Conservation (phyloP, 257 asterid species). For the Buddleja alternifolia region DNA sequence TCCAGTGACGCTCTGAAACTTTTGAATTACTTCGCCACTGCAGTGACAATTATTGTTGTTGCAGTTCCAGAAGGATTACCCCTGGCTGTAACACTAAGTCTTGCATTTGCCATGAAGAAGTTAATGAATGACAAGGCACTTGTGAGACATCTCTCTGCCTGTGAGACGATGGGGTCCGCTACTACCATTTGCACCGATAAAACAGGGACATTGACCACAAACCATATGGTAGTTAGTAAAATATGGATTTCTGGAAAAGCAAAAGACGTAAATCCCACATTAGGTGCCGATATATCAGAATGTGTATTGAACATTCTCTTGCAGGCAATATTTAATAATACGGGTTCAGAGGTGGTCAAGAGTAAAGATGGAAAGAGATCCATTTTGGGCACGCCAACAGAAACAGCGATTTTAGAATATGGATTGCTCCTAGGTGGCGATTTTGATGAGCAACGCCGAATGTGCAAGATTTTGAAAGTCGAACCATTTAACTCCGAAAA, state of each 20-base stretch:
- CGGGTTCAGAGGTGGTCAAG: constrained; percentile 87
- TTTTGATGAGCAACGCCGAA: constrained; percentile 62
- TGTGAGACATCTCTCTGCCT: constrained; percentile 91
- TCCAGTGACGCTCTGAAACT: constrained; percentile 74
- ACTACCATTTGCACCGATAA: constrained; percentile 94
- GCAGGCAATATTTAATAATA: constrained; percentile 81
- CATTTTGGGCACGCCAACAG: constrained; percentile 91
- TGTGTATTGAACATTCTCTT: constrained; percentile 50
- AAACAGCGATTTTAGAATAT: constrained; percentile 78
- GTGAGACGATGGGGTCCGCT: constrained; percentile 99
- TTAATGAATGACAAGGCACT: constrained; percentile 84
- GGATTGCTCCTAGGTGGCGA: constrained; percentile 87
- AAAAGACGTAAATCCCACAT: constrained; percentile 47
- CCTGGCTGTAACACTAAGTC: constrained; percentile 92
- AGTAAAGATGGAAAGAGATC: constrained; percentile 65
- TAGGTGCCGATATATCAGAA: constrained; percentile 50
- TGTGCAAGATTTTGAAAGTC: constrained; percentile 65
- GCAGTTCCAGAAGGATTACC: constrained; percentile 99
- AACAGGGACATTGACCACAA: constrained; percentile 96
- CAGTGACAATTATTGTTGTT: constrained; percentile 94
- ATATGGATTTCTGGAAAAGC: constrained; percentile 66
- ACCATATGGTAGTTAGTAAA: constrained; percentile 87
- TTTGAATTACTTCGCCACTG: constrained; percentile 87
- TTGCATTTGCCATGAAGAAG: constrained; percentile 92
- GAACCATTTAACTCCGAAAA: constrained; percentile 95